Evolutionary conservation across 306 rosid species (phyloP).

Genomic region (Medicago arabica): DNA sequence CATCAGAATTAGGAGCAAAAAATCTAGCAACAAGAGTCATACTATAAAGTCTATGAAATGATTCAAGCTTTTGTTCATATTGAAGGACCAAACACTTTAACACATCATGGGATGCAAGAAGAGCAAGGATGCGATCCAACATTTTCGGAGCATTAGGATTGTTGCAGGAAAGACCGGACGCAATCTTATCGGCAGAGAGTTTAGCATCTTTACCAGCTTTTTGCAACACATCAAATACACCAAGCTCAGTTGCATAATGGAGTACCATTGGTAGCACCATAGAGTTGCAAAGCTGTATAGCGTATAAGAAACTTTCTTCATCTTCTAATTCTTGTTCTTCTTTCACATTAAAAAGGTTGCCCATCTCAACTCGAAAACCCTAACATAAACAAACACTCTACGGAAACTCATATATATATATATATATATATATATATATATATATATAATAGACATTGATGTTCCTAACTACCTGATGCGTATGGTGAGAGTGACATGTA

Average conservation of each 20-base stretch:
- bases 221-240: background rate
- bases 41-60: conserved; percentile 43
- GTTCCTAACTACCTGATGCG: no score
- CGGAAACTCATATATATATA: no score
- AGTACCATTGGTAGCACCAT: background rate
- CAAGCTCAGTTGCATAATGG: background rate
- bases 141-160: conserved; percentile 54
- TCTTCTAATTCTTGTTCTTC: conserved; percentile 6
- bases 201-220: background rate
- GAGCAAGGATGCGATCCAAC: conserved; percentile 64
- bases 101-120: conserved; percentile 52
- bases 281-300: background rate
- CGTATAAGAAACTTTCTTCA: conserved; percentile 8
- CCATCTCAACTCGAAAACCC: background rate
- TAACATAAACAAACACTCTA: no score
- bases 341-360: background rate
- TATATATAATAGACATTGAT: no score
- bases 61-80: conserved; percentile 6
- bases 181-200: conserved; percentile 48
- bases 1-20: conserved; percentile 49
- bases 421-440: no score
- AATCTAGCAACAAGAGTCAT: conserved; percentile 45
- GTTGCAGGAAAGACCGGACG: conserved; percentile 37
- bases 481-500: no score
- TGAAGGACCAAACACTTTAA: conserved; percentile 37